Conservation (phyloP, 2,329 filamentous ascomycete genomes). For the Bipolaris sorokiniana region DNA sequence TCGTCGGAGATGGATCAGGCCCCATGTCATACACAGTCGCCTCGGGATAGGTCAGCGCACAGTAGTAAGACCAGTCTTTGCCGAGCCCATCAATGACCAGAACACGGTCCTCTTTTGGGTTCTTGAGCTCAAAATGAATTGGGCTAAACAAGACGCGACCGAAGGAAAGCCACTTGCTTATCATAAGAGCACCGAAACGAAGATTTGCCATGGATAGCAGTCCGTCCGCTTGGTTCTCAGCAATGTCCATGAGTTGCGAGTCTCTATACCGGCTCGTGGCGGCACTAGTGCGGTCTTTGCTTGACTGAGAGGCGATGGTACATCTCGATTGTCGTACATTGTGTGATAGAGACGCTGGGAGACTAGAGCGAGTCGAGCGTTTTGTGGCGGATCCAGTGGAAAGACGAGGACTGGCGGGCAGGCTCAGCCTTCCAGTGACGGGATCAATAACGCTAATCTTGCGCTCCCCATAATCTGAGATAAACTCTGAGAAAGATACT, state of each 20-base stretch:
- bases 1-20: slow-evolving; percentile 35
- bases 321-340: slow-evolving; percentile 43
- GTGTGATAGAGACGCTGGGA: slow-evolving; percentile 38
- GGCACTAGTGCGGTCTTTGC: slow-evolving; percentile 44
- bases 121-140: slow-evolving; percentile 71
- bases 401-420: slow-evolving; percentile 42
- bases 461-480: slow-evolving; percentile 58
- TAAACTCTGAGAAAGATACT: slow-evolving; percentile 60
- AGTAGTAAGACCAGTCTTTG: slow-evolving; percentile 91
- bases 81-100: slow-evolving; percentile 82
- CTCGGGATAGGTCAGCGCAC: slow-evolving; percentile 76
- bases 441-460: slow-evolving; percentile 48
- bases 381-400: slow-evolving; percentile 38
- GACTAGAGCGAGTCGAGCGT: slow-evolving; percentile 45
- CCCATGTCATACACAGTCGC: slow-evolving; percentile 77
- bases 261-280: slow-evolving; percentile 55
- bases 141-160: slow-evolving; percentile 84
- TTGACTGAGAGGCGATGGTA: slow-evolving; percentile 39
- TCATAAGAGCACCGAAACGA: slow-evolving; percentile 79
- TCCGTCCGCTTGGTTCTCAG: slow-evolving; percentile 48
- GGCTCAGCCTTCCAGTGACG: slow-evolving; percentile 46
- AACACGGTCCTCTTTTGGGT: slow-evolving; percentile 66
- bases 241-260: slow-evolving; percentile 61
- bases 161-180: slow-evolving; percentile 87
- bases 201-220: slow-evolving; percentile 70